A percentile compares a stretch with the other conserved stretches of the same genome.
phyloP scores from a whole-genome alignment of 768 basidiomycete genomes.

The Lyophyllum atratum region DNA sequence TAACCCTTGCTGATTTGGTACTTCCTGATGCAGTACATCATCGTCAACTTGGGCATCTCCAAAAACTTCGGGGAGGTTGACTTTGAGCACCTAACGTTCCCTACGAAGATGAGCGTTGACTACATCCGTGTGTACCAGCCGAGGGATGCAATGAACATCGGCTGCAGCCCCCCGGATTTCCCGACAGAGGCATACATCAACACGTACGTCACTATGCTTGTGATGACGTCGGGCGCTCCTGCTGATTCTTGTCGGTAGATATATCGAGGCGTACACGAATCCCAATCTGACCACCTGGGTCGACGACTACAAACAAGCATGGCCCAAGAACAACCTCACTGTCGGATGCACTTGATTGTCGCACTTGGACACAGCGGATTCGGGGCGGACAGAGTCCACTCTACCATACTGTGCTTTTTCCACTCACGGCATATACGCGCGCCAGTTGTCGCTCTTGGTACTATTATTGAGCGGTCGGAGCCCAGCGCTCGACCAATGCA shows the following conservation, averaged over 20 bases:
- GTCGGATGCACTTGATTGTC: slow-evolving; percentile 35
- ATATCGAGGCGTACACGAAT: slow-evolving; percentile 72
- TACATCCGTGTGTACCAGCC: slow-evolving; percentile 75
- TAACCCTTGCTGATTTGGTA: background rate
- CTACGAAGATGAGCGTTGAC: slow-evolving; percentile 50
- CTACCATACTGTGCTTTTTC: background rate
- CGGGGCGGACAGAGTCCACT: background rate
- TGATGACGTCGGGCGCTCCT: background rate
- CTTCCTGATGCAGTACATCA: slow-evolving; percentile 59
- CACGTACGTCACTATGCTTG: slow-evolving; percentile 35
- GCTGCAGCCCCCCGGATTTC: slow-evolving; percentile 66
- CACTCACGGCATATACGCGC: background rate
- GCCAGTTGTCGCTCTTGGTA: background rate
- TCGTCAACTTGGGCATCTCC: slow-evolving; percentile 84
- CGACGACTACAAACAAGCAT: slow-evolving; percentile 50
- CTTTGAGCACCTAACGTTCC: slow-evolving; percentile 67
- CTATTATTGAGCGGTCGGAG: slow-evolving; percentile 1
- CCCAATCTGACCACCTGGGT: slow-evolving; percentile 60
- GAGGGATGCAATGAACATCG: slow-evolving; percentile 59
- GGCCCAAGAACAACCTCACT: slow-evolving; percentile 61
- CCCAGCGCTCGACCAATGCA: slow-evolving; percentile 10
- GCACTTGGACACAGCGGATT: background rate
- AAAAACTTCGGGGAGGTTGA: slow-evolving; percentile 76
- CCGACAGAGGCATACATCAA: slow-evolving; percentile 78
- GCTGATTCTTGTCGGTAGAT: slow-evolving; percentile 27